phyloP scores from a whole-genome alignment of 257 asterid genomes.

The Jacaranda mimosifolia region DNA sequence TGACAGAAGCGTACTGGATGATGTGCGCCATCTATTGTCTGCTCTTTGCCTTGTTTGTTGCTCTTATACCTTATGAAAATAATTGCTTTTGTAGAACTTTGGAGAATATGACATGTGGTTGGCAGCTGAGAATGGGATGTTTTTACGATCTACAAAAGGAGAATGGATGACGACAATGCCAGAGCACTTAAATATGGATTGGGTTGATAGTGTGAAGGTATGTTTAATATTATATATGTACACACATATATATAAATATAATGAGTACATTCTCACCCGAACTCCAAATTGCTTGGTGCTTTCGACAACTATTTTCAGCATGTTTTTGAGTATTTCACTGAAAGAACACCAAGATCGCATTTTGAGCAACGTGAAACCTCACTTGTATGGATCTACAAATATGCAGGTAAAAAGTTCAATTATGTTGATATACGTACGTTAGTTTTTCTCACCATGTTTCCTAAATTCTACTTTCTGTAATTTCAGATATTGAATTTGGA shows the following conservation, averaged over 20 bases:
- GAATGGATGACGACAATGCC: slow-evolving; percentile 92
- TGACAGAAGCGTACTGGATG: slow-evolving; percentile 64
- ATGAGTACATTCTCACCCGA: slow-evolving; percentile 17
- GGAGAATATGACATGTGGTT: slow-evolving; percentile 75
- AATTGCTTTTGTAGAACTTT: slow-evolving; percentile 63
- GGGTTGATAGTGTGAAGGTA: slow-evolving; percentile 82
- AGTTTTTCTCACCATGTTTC: background rate
- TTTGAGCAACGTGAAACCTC: slow-evolving; percentile 77
- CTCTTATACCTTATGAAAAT: slow-evolving; percentile 19
- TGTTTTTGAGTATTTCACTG: slow-evolving; percentile 80
- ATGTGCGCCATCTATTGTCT: slow-evolving; percentile 50
- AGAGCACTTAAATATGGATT: slow-evolving; percentile 76
- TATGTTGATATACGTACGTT: background rate
- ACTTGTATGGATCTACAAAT: slow-evolving; percentile 84
- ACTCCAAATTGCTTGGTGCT: slow-evolving; percentile 37
- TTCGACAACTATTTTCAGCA: slow-evolving; percentile 58
- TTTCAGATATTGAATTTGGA: slow-evolving; percentile 82
- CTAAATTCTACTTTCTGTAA: slow-evolving; percentile 13
- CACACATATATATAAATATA: slow-evolving; percentile 12
- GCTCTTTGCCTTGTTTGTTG: slow-evolving; percentile 16
- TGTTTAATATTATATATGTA: slow-evolving; percentile 13
- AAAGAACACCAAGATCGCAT: slow-evolving; percentile 83
- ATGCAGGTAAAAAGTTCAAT: slow-evolving; percentile 60
- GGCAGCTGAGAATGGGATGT: slow-evolving; percentile 90
- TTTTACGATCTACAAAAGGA: slow-evolving; percentile 71